phyloP scores from a whole-genome alignment of 352 stramenopile genomes.

The Phytopythium oedochilum region DNA sequence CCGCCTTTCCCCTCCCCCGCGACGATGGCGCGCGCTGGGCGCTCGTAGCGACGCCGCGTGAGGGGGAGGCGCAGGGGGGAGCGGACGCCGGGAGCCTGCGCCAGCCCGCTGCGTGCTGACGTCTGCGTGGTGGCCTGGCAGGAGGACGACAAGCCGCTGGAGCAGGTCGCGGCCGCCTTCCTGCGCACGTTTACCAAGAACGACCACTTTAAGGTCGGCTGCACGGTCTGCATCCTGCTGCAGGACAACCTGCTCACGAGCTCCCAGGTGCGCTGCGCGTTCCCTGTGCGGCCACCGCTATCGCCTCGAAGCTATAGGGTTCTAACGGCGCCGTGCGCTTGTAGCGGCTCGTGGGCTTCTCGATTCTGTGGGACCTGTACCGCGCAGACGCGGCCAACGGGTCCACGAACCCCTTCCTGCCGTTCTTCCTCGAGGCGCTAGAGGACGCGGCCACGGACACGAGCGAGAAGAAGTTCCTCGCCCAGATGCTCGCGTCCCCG shows the following conservation, averaged over 20 bases:
- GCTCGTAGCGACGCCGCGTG: not conserved
- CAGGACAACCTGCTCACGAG: constrained; percentile 90
- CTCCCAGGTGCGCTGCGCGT: constrained; percentile 50
- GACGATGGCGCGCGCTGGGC: not conserved
- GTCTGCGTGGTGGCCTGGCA: constrained; percentile 9
- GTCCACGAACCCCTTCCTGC: constrained; percentile 84
- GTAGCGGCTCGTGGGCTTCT: constrained; percentile 85
- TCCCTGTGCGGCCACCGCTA: no score
- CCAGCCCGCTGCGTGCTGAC: constrained; percentile 8
- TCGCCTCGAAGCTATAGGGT: no score
- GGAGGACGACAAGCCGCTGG: constrained; percentile 83
- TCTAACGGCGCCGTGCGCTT: not conserved
- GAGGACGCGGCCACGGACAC: constrained; percentile 59
- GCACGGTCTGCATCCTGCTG: constrained; percentile 86
- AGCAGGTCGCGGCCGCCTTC: constrained; percentile 67
- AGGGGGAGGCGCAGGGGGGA: not conserved
- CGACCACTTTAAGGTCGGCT: constrained; percentile 89
- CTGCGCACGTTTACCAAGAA: constrained; percentile 83
- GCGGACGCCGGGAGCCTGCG: not conserved
- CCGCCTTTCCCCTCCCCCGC: not conserved
- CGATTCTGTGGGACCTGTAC: constrained; percentile 82
- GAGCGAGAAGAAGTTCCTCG: constrained; percentile 77
- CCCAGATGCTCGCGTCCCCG: constrained; percentile 51
- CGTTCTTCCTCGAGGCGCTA: constrained; percentile 80
- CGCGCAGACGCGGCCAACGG: constrained; percentile 51